Percentiles rank a stretch among this genome's conserved stretches.
Conservation (phyloP, 371 early-diverging fungal species). For the Mucor piriformis region DNA sequence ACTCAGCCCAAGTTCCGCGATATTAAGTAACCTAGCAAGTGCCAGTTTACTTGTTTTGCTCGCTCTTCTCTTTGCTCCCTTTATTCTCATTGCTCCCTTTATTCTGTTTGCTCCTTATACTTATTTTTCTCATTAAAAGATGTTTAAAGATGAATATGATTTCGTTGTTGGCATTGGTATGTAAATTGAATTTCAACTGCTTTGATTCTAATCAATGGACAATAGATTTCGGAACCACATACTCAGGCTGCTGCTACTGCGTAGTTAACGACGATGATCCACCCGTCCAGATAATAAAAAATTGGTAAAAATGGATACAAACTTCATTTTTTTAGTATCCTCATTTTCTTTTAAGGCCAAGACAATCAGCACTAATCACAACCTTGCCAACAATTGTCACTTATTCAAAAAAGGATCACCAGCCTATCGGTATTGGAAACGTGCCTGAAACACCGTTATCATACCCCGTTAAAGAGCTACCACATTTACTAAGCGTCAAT, state of each 20-base stretch:
- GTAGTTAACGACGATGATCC: background rate
- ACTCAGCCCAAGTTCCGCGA: no score
- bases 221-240: conserved; percentile 11
- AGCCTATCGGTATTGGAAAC: conserved; percentile 5
- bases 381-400: background rate
- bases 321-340: background rate
- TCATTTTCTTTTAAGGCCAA: background rate
- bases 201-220: background rate
- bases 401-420: background rate
- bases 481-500: background rate
- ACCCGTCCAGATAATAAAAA: background rate
- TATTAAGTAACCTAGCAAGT: no score
- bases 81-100: background rate
- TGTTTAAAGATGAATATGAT: conserved; percentile 1
- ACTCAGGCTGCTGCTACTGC: conserved; percentile 2
- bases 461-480: background rate
- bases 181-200: background rate
- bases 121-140: background rate
- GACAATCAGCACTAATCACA: background rate
- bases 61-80: no score
- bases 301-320: conserved; percentile 7
- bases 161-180: conserved; percentile 9
- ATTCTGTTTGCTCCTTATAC: background rate
- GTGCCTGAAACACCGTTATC: background rate
- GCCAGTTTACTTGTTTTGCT: no score